Evolutionary conservation across 106 monocot species (phyloP).

Genomic region (Dactylorhiza incarnata): DNA sequence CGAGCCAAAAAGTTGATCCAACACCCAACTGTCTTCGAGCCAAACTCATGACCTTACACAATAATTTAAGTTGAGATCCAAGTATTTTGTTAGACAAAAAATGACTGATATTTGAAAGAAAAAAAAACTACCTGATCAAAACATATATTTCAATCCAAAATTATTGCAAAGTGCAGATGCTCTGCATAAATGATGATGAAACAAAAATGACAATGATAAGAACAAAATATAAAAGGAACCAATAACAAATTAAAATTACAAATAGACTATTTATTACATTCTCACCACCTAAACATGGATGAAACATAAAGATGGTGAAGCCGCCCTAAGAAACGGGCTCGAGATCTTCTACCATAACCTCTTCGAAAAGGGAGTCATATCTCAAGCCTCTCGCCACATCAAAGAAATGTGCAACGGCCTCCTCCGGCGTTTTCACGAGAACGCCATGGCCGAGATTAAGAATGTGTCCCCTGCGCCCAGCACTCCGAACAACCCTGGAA

Average conservation of each 20-base stretch:
- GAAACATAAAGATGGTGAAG: neutral
- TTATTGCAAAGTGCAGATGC: neutral
- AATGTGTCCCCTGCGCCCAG: conserved; percentile 78
- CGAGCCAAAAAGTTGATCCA: too few relatives aligned
- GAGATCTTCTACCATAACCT: conserved; percentile 23
- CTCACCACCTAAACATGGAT: too few relatives aligned
- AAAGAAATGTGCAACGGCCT: conserved; percentile 95
- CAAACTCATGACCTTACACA: too few relatives aligned
- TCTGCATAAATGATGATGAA: neutral
- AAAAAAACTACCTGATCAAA: neutral
- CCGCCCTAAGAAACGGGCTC: conserved; percentile 16
- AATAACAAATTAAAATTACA: too few relatives aligned
- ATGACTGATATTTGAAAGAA: neutral
- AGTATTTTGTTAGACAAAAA: neutral
- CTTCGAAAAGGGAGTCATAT: conserved; percentile 62
- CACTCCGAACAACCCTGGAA: conserved; percentile 72
- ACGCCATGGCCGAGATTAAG: conserved; percentile 95
- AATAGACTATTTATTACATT: too few relatives aligned
- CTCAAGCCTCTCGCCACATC: conserved; percentile 69
- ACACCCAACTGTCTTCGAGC: too few relatives aligned
- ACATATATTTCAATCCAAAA: neutral
- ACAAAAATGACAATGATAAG: neutral
- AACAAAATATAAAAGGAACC: neutral
- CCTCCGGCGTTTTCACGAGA: conserved; percentile 83
- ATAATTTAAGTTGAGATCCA: neutral